Evolutionary conservation across 495 filamentous ascomycete species (phyloP).

Genomic region (Immersiella caudata): DNA sequence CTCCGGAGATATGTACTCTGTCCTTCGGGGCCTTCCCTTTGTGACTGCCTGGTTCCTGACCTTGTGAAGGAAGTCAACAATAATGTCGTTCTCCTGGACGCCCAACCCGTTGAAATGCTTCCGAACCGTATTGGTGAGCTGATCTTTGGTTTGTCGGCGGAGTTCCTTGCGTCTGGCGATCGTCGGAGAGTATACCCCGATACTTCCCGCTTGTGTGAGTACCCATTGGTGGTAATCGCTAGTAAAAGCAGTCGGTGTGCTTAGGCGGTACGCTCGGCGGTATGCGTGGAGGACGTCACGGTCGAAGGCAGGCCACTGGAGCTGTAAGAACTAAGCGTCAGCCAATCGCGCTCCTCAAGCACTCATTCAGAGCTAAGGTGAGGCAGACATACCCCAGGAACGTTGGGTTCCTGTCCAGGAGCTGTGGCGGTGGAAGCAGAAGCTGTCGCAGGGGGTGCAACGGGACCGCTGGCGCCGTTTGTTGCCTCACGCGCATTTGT

Average conservation of each 20-base stretch:
- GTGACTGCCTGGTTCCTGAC: slow-evolving; percentile 53
- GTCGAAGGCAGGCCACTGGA: slow-evolving; percentile 76
- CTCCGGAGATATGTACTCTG: slow-evolving; percentile 28
- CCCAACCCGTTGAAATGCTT: slow-evolving; percentile 90
- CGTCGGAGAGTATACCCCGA: slow-evolving; percentile 73
- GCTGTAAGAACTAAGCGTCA: slow-evolving; percentile 50
- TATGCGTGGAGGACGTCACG: slow-evolving; percentile 76
- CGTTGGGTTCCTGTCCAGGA: slow-evolving; percentile 28
- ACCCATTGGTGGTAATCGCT: slow-evolving; percentile 72
- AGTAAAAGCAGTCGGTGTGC: slow-evolving; percentile 69
- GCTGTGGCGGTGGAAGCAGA: slow-evolving; percentile 22
- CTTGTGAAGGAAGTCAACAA: slow-evolving; percentile 85
- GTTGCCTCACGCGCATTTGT: slow-evolving; percentile 48
- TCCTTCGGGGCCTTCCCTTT: slow-evolving; percentile 37
- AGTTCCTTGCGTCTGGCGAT: slow-evolving; percentile 65
- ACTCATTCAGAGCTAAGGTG: not conserved
- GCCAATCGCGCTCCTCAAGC: not conserved
- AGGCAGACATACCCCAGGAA: slow-evolving; percentile 34
- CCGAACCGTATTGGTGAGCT: slow-evolving; percentile 77
- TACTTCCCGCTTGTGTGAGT: slow-evolving; percentile 64
- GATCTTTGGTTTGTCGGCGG: slow-evolving; percentile 71
- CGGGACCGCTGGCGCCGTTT: slow-evolving; percentile 30
- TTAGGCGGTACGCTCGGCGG: slow-evolving; percentile 74
- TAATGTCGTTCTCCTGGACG: slow-evolving; percentile 83
- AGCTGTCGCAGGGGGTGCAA: slow-evolving; percentile 27